phyloP scores from a whole-genome alignment of 768 basidiomycete genomes.

The Daedaleopsis sinensis region DNA sequence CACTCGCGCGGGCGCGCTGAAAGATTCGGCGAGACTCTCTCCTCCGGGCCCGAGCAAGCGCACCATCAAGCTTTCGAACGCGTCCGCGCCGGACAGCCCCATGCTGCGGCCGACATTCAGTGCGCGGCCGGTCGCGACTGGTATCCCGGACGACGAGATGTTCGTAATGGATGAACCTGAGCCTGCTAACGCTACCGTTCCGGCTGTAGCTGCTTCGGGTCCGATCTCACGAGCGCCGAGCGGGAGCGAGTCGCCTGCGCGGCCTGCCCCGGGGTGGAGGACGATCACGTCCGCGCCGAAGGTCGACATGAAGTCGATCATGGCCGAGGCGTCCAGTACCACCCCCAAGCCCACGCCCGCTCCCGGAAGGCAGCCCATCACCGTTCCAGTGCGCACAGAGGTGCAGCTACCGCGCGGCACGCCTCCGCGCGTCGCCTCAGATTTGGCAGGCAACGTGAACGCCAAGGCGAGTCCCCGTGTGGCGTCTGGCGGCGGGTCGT shows the following conservation, averaged over 20 bases:
- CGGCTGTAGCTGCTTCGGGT: neutral
- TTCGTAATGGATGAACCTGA: conserved; percentile 85
- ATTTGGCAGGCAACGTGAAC: neutral
- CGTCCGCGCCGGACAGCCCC: conserved; percentile 32
- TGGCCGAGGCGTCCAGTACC: conserved; percentile 69
- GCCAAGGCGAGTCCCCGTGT: neutral
- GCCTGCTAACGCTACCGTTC: conserved; percentile 29
- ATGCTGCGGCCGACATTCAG: conserved; percentile 25
- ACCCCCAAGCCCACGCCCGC: conserved; percentile 12
- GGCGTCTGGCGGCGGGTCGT: conserved; percentile 1
- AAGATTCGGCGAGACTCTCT: conserved; percentile 35
- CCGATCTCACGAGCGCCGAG: conserved; percentile 9
- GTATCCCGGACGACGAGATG: conserved; percentile 58
- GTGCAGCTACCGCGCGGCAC: conserved; percentile 1
- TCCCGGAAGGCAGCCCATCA: neutral
- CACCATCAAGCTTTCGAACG: conserved; percentile 25
- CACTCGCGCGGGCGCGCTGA: conserved; percentile 21
- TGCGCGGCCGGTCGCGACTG: conserved; percentile 21
- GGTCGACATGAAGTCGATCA: conserved; percentile 82
- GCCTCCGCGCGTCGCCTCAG: conserved; percentile 1
- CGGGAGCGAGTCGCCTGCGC: conserved; percentile 8
- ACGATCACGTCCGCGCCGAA: conserved; percentile 51
- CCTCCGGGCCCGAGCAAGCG: conserved; percentile 30
- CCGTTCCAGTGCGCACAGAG: neutral
- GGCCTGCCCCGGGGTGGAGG: conserved; percentile 36